phyloP scores from a whole-genome alignment of 305 asterid species.

The Fraxinus ornus region DNA sequence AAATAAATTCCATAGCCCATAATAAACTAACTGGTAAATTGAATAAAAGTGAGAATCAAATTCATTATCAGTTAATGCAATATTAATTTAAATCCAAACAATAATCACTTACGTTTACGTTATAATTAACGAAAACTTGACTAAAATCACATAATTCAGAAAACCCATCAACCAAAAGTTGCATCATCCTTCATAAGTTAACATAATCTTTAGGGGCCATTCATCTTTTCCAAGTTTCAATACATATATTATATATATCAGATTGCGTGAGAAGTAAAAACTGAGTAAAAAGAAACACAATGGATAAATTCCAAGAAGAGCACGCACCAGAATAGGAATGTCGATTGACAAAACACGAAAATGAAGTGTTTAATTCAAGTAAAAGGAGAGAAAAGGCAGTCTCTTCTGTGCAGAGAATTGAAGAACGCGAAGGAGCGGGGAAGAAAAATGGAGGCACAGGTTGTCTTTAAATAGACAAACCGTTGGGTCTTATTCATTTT shows the following conservation, averaged over 20 bases:
- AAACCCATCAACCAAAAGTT: too few relatives aligned
- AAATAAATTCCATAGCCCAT: not conserved
- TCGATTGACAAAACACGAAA: slow-evolving; percentile 20
- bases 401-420: slow-evolving; percentile 13
- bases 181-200: not conserved
- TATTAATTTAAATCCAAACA: not conserved
- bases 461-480: slow-evolving; percentile 53
- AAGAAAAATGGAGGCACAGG: slow-evolving; percentile 31
- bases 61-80: not conserved
- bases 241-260: not conserved
- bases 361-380: not conserved
- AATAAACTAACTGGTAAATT: not conserved
- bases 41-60: not conserved
- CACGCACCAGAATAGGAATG: slow-evolving; percentile 35
- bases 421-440: slow-evolving; percentile 43
- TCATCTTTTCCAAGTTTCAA: not conserved
- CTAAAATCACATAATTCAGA: too few relatives aligned
- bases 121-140: too few relatives aligned
- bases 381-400: not conserved
- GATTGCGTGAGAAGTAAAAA: not conserved
- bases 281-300: not conserved
- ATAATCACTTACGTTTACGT: not conserved
- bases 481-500: slow-evolving; percentile 18
- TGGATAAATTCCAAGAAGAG: slow-evolving; percentile 9
- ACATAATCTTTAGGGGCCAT: not conserved